phyloP scores from a whole-genome alignment of 1,139 yeast genomes.

The Arxiozyma bovina region DNA sequence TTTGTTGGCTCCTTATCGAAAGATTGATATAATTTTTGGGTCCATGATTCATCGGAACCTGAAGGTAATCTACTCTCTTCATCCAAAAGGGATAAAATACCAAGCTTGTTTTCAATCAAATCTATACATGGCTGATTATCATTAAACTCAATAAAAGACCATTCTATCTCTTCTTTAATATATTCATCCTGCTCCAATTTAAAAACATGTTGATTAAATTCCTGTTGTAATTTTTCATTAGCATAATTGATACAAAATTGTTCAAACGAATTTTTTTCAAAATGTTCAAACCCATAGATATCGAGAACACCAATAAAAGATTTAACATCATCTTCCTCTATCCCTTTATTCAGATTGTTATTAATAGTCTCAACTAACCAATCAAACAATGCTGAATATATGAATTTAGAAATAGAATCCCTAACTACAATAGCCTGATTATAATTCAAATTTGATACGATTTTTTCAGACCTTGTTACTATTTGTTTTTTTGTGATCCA shows the following conservation, averaged over 20 bases:
- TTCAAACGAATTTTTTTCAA: conserved; percentile 87
- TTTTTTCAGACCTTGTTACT: conserved; percentile 85
- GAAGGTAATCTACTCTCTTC: conserved; percentile 94
- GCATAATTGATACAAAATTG: conserved; percentile 98
- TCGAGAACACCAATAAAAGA: conserved; percentile 94
- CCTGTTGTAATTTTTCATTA: conserved; percentile 94
- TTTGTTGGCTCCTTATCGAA: conserved; percentile 72
- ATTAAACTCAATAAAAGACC: conserved; percentile 93
- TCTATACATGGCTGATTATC: conserved; percentile 97
- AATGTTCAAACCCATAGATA: conserved; percentile 96
- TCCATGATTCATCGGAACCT: conserved; percentile 90
- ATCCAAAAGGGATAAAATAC: conserved; percentile 79
- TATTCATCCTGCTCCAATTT: conserved; percentile 95
- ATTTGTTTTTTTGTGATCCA: conserved; percentile 95
- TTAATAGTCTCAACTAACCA: conserved; percentile 89
- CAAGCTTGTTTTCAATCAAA: conserved; percentile 81
- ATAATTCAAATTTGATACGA: conserved; percentile 71
- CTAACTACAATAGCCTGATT: conserved; percentile 86
- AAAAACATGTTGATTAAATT: conserved; percentile 94
- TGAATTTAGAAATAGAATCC: conserved; percentile 91
- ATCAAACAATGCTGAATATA: conserved; percentile 86
- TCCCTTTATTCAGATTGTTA: conserved; percentile 63
- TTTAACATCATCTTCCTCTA: conserved; percentile 41
- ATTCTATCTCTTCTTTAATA: conserved; percentile 82
- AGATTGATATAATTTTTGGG: conserved; percentile 80